Base-by-base conservation (phyloP, 1,284 basidiomycete species). In the Tilletia indica region DNA sequence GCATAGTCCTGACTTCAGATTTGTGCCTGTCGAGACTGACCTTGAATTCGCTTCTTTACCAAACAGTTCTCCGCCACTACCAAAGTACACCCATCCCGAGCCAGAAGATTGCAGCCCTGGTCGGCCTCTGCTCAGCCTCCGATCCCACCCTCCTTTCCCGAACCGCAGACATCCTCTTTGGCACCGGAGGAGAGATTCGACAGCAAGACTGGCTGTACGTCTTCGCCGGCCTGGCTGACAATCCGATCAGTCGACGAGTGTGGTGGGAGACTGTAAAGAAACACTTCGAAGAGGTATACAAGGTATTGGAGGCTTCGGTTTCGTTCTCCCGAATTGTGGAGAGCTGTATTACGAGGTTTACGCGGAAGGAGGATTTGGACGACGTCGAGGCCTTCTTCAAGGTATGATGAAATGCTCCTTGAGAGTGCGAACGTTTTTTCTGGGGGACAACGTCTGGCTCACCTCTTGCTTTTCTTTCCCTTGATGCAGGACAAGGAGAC, bases 361-460 rank as follows among this genome's bases (percentile, higher is more conserved):
- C 90, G 21, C 89, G 88, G 21, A 86, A 90, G 77, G 85, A 89
- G 76, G 94, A 97, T 85, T 88, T 89, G 36, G 85, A 89, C 67
- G 87, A 87, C 6, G 88, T 90, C 34, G 88, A 89, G 68, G 87
- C 85, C 3, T 94, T 92, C 87, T 87, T 85, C 42, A 45, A 45
- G 42, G 77, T 71, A 71, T 47, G 80, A 73, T 78, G 86, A 86
- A 68, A 31, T 31, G 25, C 25, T 31, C 25, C 25, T 31, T 31
- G 25, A 31, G 25, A 31, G 25, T 31, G 25, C 25, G 25, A 31
- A 31, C 25, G 25, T 31, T 31, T 31, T 31, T 31, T 31, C 25
- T 31, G 25, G 25, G 25, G 25, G 25, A 31, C 25, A 31, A 31
- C 25, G 25, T 31, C 42, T 45, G 9, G 42, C 42, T 45, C 42